Evolutionary conservation across 2,329 filamentous ascomycete genomes (phyloP), one percentile per base, ranked within the genome.

Genomic region (Fusarium fracticaudum): DNA sequence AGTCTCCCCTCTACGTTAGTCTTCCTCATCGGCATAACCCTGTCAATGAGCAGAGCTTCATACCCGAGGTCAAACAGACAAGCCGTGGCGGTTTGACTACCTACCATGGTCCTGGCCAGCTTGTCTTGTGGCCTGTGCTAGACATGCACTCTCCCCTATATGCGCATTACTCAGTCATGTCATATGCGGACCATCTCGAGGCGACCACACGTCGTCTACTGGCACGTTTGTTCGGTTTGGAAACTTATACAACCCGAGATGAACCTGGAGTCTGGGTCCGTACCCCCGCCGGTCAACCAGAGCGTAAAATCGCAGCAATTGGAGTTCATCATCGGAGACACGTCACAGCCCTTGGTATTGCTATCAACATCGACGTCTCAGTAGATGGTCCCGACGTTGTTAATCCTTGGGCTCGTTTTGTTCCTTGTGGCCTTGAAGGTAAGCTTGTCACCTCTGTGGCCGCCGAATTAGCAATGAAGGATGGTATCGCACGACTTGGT

Each of bases 41-140:
- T 40, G 77, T 83, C 51, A 73, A 79, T 38, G 53, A 73, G 40
- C 61, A 44, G 67, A 80, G 38, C 57, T 85, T 83, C 76, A 73
- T 80, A 33, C 93, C 92, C 7, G 85, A 89, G n/a, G 90, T 96
- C 76, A 83, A 90, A 48, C 87, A 91, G 77, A 92, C 94, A 20
- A 88, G 91, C n/a, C 91, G 96, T 62, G 96, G 96, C 70, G 96
- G 96, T 0, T 91, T 97, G 74, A 95, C 94, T 0, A 98, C 96
- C 6, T 98, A 98, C 85, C 96, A 99, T 81, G 96, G 96, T 0
- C 96, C 96, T 0, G 96, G 96, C 0, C 96, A 99, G 81, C 84
- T 97, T 55, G 93, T 98, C 41, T 90, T 95, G n/a, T 99, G 97
- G 86, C 94, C 96, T 7, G 90, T 98, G 58, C 81, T 97, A n/a